Evolutionary conservation across 768 basidiomycete genomes (phyloP).

Genomic region (Tulasnella sp.): DNA sequence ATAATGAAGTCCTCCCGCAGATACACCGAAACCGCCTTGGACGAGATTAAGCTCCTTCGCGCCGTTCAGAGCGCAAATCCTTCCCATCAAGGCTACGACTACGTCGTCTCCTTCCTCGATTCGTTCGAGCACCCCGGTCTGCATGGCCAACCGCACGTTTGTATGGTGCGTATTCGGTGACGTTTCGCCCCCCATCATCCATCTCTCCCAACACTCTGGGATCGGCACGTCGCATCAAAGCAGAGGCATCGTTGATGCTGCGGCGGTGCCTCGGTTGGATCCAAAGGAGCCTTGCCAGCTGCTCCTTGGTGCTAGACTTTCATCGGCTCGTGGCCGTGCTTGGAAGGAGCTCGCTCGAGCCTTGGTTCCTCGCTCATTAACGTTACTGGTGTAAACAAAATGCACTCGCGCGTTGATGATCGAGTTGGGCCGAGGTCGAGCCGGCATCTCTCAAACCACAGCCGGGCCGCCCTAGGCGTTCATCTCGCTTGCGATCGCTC

Average conservation of each 20-base stretch:
- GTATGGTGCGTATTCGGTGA: constrained; percentile 9
- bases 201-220: background rate
- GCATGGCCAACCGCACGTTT: constrained; percentile 11
- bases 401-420: background rate
- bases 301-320: background rate
- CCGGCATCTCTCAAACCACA: background rate
- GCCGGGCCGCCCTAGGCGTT: background rate
- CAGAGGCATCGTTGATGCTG: background rate
- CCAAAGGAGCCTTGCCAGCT: background rate
- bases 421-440: background rate
- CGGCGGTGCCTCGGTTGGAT: background rate
- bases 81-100: constrained; percentile 62
- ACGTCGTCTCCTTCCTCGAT: constrained; percentile 85
- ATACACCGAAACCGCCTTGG: constrained; percentile 92
- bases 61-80: constrained; percentile 39
- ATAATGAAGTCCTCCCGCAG: constrained; percentile 90
- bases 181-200: background rate
- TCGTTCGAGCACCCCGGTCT: constrained; percentile 63
- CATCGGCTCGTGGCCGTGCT: background rate
- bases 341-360: background rate
- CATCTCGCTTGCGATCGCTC: background rate
- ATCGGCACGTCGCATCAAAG: background rate
- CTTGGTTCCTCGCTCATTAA: constrained; percentile 8
- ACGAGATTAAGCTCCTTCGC: constrained; percentile 80
- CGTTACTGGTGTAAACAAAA: background rate